phyloP scores from a whole-genome alignment of 495 filamentous ascomycete species.

The Trichoderma virens region DNA sequence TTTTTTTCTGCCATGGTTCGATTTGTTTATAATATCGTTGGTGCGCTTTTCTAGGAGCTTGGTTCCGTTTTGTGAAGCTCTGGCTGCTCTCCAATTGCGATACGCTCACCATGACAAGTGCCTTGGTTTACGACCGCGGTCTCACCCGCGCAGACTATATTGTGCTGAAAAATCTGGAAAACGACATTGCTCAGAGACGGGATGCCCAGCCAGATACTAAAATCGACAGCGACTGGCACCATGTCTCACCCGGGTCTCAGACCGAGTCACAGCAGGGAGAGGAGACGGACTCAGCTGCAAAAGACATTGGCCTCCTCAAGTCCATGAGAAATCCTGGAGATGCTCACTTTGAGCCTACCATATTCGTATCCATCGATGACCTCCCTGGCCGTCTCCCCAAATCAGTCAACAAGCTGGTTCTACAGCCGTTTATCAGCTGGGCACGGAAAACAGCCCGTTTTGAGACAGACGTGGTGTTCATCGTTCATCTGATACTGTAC shows the following conservation, averaged over 20 bases:
- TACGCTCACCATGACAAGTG: not conserved
- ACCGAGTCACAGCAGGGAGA: not conserved
- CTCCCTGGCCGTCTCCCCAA: conserved; percentile 20
- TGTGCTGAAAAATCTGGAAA: conserved; percentile 2
- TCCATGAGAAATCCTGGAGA: conserved; percentile 44
- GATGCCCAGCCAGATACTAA: not conserved
- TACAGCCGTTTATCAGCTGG: conserved; percentile 21
- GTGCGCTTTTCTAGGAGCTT: not conserved
- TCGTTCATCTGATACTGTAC: conserved; percentile 70
- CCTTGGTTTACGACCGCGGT: not conserved
- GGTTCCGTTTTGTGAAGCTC: not conserved
- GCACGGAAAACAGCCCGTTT: conserved; percentile 23
- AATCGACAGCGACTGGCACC: not conserved
- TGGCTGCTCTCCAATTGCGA: not conserved
- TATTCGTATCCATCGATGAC: conserved; percentile 29
- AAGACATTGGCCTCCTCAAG: conserved; percentile 33
- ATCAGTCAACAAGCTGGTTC: conserved; percentile 36
- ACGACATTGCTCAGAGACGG: not conserved
- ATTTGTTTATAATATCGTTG: not conserved
- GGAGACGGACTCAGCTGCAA: not conserved
- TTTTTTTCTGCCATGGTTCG: not conserved
- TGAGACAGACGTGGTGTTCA: conserved; percentile 49
- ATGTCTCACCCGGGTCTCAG: not conserved
- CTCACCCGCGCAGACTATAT: conserved; percentile 5
- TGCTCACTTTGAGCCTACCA: conserved; percentile 25